Evolutionary conservation across 441 rosid species (phyloP).

Genomic region (Macaranga tanarius): DNA sequence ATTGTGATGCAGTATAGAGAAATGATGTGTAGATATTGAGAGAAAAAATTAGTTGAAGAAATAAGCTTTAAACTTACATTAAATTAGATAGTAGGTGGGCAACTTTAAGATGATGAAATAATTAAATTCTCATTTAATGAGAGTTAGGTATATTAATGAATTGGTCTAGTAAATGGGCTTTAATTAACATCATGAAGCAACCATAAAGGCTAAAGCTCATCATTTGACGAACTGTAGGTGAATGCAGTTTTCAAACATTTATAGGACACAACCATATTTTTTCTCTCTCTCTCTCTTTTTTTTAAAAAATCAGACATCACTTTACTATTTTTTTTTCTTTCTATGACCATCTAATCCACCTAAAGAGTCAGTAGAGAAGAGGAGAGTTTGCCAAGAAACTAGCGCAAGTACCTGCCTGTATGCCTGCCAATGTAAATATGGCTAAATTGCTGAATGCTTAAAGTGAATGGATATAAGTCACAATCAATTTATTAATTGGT

Average conservation of each 20-base stretch:
- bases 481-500: slow-evolving; percentile 18
- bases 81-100: slow-evolving; percentile 29
- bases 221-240: slow-evolving; percentile 43
- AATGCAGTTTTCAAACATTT: slow-evolving; percentile 53
- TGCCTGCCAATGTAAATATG: neutral
- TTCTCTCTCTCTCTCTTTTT: too few species aligned
- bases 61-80: slow-evolving; percentile 9
- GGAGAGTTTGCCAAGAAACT: slow-evolving; percentile 11
- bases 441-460: slow-evolving; percentile 15
- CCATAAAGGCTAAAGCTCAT: slow-evolving; percentile 32
- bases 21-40: too few species aligned
- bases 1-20: too few species aligned
- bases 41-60: slow-evolving; percentile 8
- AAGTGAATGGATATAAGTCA: slow-evolving; percentile 26
- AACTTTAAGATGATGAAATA: slow-evolving; percentile 28
- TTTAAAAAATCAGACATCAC: neutral
- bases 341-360: neutral
- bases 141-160: slow-evolving; percentile 49
- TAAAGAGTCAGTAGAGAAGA: slow-evolving; percentile 1
- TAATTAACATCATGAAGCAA: slow-evolving; percentile 31
- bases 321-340: neutral
- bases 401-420: neutral
- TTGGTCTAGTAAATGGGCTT: slow-evolving; percentile 35
- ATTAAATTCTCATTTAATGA: slow-evolving; percentile 39
- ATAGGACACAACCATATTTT: slow-evolving; percentile 44